phyloP scores from a whole-genome alignment of 345 rosid species.

The Cardamine resedifolia region DNA sequence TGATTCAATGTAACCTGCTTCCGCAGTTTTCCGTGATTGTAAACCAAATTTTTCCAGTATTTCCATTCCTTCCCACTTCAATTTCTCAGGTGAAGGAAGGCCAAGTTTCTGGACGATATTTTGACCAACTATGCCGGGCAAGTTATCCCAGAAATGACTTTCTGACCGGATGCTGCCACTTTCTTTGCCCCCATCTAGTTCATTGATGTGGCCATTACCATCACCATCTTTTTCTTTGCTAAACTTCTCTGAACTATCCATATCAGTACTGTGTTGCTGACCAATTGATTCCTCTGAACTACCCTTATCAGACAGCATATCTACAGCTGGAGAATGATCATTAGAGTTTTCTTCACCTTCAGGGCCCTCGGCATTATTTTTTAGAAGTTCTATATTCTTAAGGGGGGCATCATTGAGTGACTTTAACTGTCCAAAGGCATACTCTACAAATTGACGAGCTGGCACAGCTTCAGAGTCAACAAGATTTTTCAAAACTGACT shows the following conservation, averaged over 20 bases:
- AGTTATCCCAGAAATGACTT: conserved; percentile 64
- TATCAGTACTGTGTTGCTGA: conserved; percentile 27
- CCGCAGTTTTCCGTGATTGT: conserved; percentile 73
- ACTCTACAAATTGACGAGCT: conserved; percentile 84
- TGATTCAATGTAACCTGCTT: conserved; percentile 74
- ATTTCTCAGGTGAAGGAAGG: conserved; percentile 57
- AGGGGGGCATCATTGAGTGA: conserved; percentile 58
- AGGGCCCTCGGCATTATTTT: conserved; percentile 26
- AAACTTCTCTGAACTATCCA: conserved; percentile 26
- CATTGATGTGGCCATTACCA: conserved; percentile 30
- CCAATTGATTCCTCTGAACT: conserved; percentile 34
- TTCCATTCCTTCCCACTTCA: conserved; percentile 79
- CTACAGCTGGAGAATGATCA: conserved; percentile 24
- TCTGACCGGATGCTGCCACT: conserved; percentile 43
- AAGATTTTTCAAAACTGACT: conserved; percentile 54
- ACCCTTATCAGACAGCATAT: conserved; percentile 38
- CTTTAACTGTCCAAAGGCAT: conserved; percentile 84
- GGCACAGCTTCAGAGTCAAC: conserved; percentile 71
- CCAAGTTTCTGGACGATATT: conserved; percentile 71
- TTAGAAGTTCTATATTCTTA: conserved; percentile 41
- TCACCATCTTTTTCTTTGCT: conserved; percentile 32
- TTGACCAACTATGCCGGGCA: conserved; percentile 59
- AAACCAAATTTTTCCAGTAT: conserved; percentile 64
- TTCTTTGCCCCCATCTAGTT: conserved; percentile 35
- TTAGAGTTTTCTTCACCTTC: conserved; percentile 34